Evolutionary conservation across 768 basidiomycete species (phyloP).

Genomic region (Omphalotus guepiniiformis): DNA sequence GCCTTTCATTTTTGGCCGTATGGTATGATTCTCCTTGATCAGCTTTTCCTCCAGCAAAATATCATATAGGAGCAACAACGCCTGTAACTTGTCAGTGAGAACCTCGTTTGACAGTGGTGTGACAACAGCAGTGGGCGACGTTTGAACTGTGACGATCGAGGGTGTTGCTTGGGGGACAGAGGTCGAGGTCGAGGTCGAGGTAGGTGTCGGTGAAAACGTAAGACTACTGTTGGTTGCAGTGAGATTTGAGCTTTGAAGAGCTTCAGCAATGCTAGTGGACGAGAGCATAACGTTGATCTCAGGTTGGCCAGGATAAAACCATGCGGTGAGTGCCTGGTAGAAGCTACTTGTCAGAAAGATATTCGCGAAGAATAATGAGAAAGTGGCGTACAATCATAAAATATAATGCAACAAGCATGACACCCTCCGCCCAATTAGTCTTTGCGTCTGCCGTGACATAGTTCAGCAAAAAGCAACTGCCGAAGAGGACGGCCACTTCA

Average conservation of each 20-base stretch:
- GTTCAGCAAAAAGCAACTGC: slow-evolving; percentile 46
- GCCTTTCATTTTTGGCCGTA: no score
- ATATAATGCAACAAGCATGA: slow-evolving; percentile 28
- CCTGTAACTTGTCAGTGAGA: slow-evolving; percentile 4
- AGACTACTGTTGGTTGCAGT: background rate
- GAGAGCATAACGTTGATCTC: slow-evolving; percentile 25
- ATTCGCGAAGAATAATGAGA: background rate
- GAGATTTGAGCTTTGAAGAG: background rate
- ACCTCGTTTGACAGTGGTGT: no score
- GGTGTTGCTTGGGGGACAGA: background rate
- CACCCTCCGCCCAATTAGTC: slow-evolving; percentile 46
- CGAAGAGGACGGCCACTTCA: slow-evolving; percentile 38
- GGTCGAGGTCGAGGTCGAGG: background rate
- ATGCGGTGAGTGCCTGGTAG: slow-evolving; percentile 22
- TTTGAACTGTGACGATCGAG: no score
- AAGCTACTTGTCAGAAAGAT: background rate
- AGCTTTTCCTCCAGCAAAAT: no score
- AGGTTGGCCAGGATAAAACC: slow-evolving; percentile 34
- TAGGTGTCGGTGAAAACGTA: background rate
- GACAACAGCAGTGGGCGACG: no score
- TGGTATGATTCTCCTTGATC: no score
- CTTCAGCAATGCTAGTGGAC: slow-evolving; percentile 2
- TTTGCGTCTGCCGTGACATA: slow-evolving; percentile 46
- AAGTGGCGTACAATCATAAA: slow-evolving; percentile 37
- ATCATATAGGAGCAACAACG: background rate